Base-by-base conservation (phyloP, 768 basidiomycete genomes). In the Grammothele lineata region DNA sequence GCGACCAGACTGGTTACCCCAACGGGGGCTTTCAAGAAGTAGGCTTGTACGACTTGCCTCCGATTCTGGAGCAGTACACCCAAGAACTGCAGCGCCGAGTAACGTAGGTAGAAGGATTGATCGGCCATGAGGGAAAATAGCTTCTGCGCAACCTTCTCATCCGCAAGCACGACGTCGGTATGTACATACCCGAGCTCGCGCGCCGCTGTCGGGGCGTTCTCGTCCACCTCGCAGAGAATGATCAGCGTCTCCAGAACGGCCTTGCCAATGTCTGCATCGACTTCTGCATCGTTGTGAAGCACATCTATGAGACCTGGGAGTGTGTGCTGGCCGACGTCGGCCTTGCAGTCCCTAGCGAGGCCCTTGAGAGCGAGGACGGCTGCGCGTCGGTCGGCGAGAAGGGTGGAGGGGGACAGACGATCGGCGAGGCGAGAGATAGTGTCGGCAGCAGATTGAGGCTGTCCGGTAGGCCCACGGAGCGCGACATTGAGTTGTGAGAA, bases 331-430 rank as follows among this genome's bases (percentile, higher is more conserved):
- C 92, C 93, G 18, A 97, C 88, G 48, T 96, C 91, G 50, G 83
- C 75, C 63, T 88, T 94, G 73, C 87, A 92, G 65, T 96, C 94
- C 48, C 93, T 79, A 37, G 85, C 73, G 43, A 98, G 82, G 18
- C 94, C 95, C 64, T 98, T 98, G 55, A 99, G 77, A 1, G 92
- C 81, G 43, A 96, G 72, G n/a, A 99, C 86, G 0, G 95, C 87
- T 22, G 95, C 95, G 48, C 92, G 79, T 57, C 96, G 76, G 69
- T 98, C 96, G 24, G 92, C 87, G 14, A 94, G 80, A 21, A 90
- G 80, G 0, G 89, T 85, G 3, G 87, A 82, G n/a, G 93, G 92
- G 17, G 91, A 87, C 18, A 99, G 80, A 24, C 92, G 73, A 63
- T 96, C 93, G 55, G 85, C 87, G 54, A 98, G 83, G 56, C 85